Conservation (phyloP, 75 land plant genomes). For the Pseudotsuga menziesii region DNA sequence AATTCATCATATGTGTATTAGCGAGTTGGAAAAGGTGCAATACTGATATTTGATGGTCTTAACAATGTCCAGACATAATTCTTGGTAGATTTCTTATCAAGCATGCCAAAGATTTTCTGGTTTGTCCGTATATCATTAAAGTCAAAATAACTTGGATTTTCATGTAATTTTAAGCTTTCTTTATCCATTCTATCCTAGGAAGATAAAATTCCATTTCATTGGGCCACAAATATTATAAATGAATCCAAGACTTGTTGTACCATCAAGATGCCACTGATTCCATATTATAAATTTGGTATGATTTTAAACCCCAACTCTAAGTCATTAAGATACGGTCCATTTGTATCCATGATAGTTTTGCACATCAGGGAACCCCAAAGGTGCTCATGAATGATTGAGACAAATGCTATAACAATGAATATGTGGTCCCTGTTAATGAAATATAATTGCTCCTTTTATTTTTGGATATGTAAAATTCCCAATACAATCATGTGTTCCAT, state of each 20-base stretch:
- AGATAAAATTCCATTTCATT: conserved; percentile 21
- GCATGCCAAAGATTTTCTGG: not conserved
- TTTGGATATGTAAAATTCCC: no score
- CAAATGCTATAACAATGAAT: conserved; percentile 68
- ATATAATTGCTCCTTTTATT: conserved; percentile 74
- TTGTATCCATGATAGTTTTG: conserved; percentile 68
- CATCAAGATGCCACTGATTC: conserved; percentile 83
- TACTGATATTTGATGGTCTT: conserved; percentile 51
- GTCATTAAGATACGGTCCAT: conserved; percentile 76
- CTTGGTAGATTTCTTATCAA: not conserved
- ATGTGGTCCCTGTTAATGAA: conserved; percentile 70
- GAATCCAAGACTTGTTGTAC: conserved; percentile 75
- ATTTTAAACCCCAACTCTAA: conserved; percentile 48
- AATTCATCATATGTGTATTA: conserved; percentile 80
- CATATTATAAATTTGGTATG: conserved; percentile 56
- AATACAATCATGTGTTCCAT: no score
- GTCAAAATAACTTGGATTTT: not conserved
- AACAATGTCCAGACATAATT: conserved; percentile 28
- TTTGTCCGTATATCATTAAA: not conserved
- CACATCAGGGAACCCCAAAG: conserved; percentile 77
- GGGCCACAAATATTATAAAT: conserved; percentile 58
- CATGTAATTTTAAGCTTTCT: not conserved
- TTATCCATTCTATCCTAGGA: not conserved
- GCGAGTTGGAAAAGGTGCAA: conserved; percentile 79
- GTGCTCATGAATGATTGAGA: conserved; percentile 82